Base-by-base conservation (phyloP, 768 basidiomycete species). In the Albatrellus ellisii region DNA sequence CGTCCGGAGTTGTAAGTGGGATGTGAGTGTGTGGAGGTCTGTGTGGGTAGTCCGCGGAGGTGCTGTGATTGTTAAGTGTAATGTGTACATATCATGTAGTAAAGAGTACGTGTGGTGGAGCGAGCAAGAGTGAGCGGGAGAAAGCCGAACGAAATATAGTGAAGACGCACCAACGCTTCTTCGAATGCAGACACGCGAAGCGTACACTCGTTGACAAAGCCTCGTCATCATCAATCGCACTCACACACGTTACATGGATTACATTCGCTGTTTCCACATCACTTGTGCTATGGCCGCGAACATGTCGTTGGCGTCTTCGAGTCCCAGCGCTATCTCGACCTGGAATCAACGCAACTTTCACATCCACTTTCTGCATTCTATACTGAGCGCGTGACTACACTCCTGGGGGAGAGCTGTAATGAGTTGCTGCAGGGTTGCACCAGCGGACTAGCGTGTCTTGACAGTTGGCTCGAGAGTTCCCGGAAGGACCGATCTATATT, bases 281-380 rank as follows among this genome's bases (percentile, higher is more conserved):
- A 33, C 35, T 33, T 17, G 38, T 35, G 18, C 38, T 39, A 32
- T n/a, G 41, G 57, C 47, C 50, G 48, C 17, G 77, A 83, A 51
- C 61, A 66, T 22, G 70, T 70, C 0, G 83, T 85, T 0, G 83
- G 79, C 2, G 73, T 81, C 11, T 85, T 85, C 45, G 82, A 85
- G 60, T 72, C 72, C 2, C 75, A 82, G 50, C 59, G 72, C 22
- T 85, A 83, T 54, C 61, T 83, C 43, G 72, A 83, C 47, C 61
- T 85, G 2, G 81, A 85, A 53, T 68, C 71, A 21, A 69, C 59
- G 24, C 58, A 69, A 28, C 56, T 77, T 26, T 56, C 60, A 25
- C 74, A 79, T 45, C 73, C 73, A 1, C 55, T 67, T 43, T 59
- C 62, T 2, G 64, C 64, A 12, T 55, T 56, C 14, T 64, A 69